Percentiles rank a stretch among this genome's conserved stretches.
phyloP scores from a whole-genome alignment of 1,284 basidiomycete genomes.

The Ganoderma lucidum region DNA sequence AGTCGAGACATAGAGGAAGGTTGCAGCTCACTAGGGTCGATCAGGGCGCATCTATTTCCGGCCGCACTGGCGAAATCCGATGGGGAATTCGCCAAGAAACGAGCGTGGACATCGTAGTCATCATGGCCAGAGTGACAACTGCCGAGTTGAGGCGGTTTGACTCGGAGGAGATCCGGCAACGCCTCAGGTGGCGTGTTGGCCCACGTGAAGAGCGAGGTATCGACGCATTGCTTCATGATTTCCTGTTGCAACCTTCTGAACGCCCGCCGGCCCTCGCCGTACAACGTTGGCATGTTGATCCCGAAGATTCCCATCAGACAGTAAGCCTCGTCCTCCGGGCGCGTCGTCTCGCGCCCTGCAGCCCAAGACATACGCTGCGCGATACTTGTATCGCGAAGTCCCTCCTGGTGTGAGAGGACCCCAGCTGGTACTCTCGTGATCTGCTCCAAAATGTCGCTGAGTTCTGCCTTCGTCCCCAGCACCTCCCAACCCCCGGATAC shows the following conservation, averaged over 20 bases:
- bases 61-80: neutral
- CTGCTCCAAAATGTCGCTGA: neutral
- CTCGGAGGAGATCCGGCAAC: neutral
- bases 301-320: neutral
- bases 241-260: neutral
- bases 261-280: neutral
- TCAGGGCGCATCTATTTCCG: neutral
- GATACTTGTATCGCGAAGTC: neutral
- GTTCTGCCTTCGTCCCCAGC: neutral
- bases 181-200: neutral
- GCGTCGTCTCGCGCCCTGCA: neutral
- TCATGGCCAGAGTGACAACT: neutral
- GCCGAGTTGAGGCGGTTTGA: neutral
- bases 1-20: neutral
- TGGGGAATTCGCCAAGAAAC: neutral
- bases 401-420: neutral
- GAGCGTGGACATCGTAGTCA: neutral
- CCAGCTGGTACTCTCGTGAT: neutral
- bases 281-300: slow-evolving; percentile 1
- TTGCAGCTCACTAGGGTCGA: neutral
- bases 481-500: neutral
- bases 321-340: neutral
- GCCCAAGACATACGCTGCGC: slow-evolving; percentile 1
- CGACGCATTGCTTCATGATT: neutral
- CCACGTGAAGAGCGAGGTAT: neutral